Evolutionary conservation across 2,329 filamentous ascomycete species (phyloP).

Genomic region (Chrysoporthe deuterocubensis): DNA sequence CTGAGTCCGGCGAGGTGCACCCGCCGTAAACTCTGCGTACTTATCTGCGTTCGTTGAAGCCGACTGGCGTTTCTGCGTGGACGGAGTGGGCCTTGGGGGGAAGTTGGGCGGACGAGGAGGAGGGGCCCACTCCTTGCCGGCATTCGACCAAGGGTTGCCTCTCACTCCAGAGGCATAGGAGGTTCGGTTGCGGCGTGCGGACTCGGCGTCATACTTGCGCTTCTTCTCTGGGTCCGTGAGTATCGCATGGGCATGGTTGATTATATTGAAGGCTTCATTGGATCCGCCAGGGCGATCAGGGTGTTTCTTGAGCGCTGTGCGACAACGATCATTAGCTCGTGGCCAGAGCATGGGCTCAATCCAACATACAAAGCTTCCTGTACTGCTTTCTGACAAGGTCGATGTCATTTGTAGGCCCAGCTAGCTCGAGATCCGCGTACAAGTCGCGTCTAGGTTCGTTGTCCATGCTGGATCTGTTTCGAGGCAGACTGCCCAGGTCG

Average conservation of each 20-base stretch:
- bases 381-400: slow-evolving; percentile 87
- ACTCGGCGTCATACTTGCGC: slow-evolving; percentile 57
- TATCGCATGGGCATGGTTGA: slow-evolving; percentile 85
- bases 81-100: slow-evolving; percentile 34
- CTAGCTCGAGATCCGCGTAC: slow-evolving; percentile 81
- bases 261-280: slow-evolving; percentile 81
- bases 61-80: slow-evolving; percentile 32
- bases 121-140: slow-evolving; percentile 52
- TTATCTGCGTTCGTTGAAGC: slow-evolving; percentile 23
- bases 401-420: slow-evolving; percentile 63
- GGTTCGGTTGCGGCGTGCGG: slow-evolving; percentile 48
- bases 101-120: slow-evolving; percentile 45
- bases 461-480: slow-evolving; percentile 61
- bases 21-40: slow-evolving; percentile 30
- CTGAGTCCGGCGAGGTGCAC: slow-evolving; percentile 28
- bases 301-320: slow-evolving; percentile 77
- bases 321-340: slow-evolving; percentile 16
- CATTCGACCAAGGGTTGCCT: slow-evolving; percentile 62
- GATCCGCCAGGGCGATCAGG: slow-evolving; percentile 85
- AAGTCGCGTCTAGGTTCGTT: slow-evolving; percentile 77
- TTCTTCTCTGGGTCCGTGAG: slow-evolving; percentile 56
- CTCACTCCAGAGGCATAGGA: slow-evolving; percentile 60
- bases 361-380: slow-evolving; percentile 71
- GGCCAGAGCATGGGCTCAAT: not conserved
- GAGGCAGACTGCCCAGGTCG: not conserved